Base-by-base conservation (phyloP, 2,329 filamentous ascomycete genomes). In the Chaetoscypha palmicola region DNA sequence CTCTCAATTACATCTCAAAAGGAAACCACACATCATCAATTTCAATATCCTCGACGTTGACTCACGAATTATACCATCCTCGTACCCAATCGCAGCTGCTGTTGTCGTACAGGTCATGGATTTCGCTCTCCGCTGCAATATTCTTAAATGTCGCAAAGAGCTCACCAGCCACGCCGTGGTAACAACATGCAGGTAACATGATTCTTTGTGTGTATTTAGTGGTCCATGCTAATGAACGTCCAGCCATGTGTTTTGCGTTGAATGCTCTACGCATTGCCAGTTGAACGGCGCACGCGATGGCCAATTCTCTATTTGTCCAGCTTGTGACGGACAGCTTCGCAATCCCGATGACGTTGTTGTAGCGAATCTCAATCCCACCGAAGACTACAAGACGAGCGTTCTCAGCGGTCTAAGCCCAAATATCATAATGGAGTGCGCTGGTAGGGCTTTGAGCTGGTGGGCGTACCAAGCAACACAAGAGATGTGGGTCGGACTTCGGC, bases 351-450 rank as follows among this genome's bases (percentile, higher is more conserved):
- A 94, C 66, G 85, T 81, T 3, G 78, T 85, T 8, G 70, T 82
- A 16, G 76, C 82, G 1, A 74, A 79, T 22, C 71, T 96, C 31
- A 85, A 82, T 48, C 88, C 88, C 0, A 81, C 79, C 0, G 90
- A 96, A 57, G 88, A 94, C 53, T 94, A 92, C 70, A 94, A 94
- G 64, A 88, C 86, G 0, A 90, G 82, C 48, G 77, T 94, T 0
- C 70, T 96, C 9, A 88, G 86, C 58, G 91, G 91, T 0, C 67
- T 96, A 1, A 86, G 79, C 48, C 91, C 91, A 1, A 81, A 74
- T 24, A 72, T 82, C 22, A 85, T 96, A 51, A 88, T 94, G 74
- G 90, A 95, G 56, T 94, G 88, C 63, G 84, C 87, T 17, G 80
- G 83, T 4, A 75, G 86, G 53, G 88, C 83, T 1, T 64, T 95